Conservation (phyloP, 305 asterid species). For the Lippia alba region DNA sequence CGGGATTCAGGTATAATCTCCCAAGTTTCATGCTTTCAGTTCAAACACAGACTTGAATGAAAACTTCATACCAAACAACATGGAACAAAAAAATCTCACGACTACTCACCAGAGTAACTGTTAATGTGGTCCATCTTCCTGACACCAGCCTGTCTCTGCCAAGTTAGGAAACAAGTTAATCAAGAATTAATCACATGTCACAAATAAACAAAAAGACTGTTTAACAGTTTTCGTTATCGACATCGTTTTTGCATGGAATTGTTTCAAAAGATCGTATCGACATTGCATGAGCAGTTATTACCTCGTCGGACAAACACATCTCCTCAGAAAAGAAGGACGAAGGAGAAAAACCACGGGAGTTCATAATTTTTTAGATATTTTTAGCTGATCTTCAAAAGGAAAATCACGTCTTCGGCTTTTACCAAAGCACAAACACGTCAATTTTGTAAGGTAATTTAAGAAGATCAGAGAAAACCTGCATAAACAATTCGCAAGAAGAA, state of each 20-base stretch:
- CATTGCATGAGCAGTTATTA: slow-evolving; percentile 33
- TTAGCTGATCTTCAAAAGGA: slow-evolving; percentile 37
- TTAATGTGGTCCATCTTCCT: slow-evolving; percentile 57
- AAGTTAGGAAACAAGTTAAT: slow-evolving; percentile 34
- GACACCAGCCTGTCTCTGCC: slow-evolving; percentile 63
- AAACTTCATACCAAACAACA: slow-evolving; percentile 1
- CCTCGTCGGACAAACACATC: slow-evolving; percentile 60
- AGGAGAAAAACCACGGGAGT: slow-evolving; percentile 61
- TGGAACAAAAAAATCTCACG: slow-evolving; percentile 16
- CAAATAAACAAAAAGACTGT: slow-evolving; percentile 29
- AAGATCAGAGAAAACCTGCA: slow-evolving; percentile 45
- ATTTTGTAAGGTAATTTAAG: slow-evolving; percentile 37
- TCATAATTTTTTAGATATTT: slow-evolving; percentile 53
- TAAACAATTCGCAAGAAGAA: slow-evolving; percentile 32
- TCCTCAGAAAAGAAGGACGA: slow-evolving; percentile 71
- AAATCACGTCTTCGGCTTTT: slow-evolving; percentile 35
- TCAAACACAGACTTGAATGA: background rate
- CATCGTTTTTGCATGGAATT: background rate
- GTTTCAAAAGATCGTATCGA: slow-evolving; percentile 4
- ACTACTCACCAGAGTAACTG: slow-evolving; percentile 59
- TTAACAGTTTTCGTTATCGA: slow-evolving; percentile 5
- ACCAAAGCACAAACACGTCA: slow-evolving; percentile 44
- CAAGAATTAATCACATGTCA: slow-evolving; percentile 30
- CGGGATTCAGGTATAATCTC: background rate
- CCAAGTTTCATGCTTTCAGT: no score